Evolutionary conservation across 1,139 yeast species (phyloP).

Genomic region (Magnusiomyces clavatus): DNA sequence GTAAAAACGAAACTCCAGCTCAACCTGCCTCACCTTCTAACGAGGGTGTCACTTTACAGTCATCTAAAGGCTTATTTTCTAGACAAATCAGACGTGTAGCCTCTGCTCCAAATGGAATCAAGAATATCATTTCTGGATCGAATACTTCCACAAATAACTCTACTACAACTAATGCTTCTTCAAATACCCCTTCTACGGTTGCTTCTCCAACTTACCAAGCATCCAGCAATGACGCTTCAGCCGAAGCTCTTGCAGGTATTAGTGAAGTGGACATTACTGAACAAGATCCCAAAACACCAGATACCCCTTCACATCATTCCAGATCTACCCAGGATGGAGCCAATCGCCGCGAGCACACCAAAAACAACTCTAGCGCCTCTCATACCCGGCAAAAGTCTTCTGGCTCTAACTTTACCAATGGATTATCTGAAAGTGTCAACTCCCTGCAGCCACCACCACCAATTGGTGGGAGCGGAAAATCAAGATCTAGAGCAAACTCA

Average conservation of each 20-base stretch:
- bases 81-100: conserved; percentile 65
- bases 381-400: no score
- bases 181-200: conserved; percentile 1
- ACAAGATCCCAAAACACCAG: background rate
- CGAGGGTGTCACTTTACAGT: conserved; percentile 14
- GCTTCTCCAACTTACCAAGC: conserved; percentile 24
- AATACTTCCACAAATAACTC: conserved; percentile 8
- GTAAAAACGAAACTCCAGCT: background rate
- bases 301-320: no score
- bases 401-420: no score
- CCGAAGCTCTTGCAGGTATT: conserved; percentile 3
- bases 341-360: no score
- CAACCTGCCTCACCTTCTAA: conserved; percentile 3
- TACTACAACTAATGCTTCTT: background rate
- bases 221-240: background rate
- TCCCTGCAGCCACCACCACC: conserved; percentile 3
- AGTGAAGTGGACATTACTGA: conserved; percentile 7
- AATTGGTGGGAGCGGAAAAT: background rate
- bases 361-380: no score
- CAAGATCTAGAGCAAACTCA: conserved; percentile 31
- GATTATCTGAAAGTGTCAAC: no score
- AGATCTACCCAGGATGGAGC: no score
- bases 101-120: conserved; percentile 63
- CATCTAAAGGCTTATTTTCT: conserved; percentile 37
- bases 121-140: conserved; percentile 21